These are phyloP conservation scores for Eucalyptus paniculata DNA, from an alignment of 345 rosid species.

Conservation along the genomic window DNA sequence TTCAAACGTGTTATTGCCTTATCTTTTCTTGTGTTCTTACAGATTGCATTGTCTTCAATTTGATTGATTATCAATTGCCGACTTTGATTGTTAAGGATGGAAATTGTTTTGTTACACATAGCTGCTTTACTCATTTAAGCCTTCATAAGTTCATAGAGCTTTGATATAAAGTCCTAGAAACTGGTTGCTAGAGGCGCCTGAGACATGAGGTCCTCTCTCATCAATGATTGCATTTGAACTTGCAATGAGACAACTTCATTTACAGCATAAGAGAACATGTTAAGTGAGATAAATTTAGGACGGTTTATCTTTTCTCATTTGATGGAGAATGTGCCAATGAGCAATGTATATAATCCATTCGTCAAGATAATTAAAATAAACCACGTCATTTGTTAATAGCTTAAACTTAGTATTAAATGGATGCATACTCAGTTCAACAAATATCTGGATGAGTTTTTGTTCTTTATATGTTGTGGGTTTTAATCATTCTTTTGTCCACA, in stretches of 20 bases:
- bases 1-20: neutral
- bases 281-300: neutral
- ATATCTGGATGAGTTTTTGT: neutral
- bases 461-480: neutral
- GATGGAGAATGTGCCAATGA: neutral
- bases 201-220: neutral
- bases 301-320: neutral
- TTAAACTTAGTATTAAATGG: neutral
- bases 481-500: neutral
- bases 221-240: neutral
- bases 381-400: neutral
- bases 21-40: neutral
- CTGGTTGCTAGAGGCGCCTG: neutral
- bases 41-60: neutral
- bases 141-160: neutral
- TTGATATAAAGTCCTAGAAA: neutral
- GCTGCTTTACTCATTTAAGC: neutral
- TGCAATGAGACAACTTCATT: neutral
- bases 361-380: neutral
- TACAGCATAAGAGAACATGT: neutral
- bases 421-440: neutral
- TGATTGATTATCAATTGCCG: neutral
- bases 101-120: neutral
- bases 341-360: neutral
- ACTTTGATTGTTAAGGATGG: neutral